These are phyloP conservation scores for Babesia bovis DNA, from an alignment of 169 alveolate genomes.

Conservation along the genomic window DNA sequence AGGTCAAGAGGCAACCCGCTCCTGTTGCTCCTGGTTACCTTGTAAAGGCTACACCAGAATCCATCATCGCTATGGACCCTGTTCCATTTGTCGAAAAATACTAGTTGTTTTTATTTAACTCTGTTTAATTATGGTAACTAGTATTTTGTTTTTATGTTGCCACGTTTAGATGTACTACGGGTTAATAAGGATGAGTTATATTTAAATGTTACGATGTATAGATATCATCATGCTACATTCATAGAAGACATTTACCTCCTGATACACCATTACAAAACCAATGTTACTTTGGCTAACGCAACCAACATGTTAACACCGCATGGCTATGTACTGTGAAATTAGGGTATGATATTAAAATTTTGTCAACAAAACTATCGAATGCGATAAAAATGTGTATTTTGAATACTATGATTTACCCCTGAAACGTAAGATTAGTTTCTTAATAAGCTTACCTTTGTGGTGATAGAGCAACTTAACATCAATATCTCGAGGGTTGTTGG, in stretches of 20 bases:
- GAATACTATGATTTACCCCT: conserved; percentile 6
- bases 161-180: background rate
- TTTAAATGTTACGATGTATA: background rate
- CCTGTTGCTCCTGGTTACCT: conserved; percentile 76
- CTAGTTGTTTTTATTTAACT: conserved; percentile 51
- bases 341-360: background rate
- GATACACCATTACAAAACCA: background rate
- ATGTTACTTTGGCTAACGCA: too few species aligned
- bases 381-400: conserved; percentile 65
- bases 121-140: too few species aligned
- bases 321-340: too few species aligned
- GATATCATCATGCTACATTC: background rate
- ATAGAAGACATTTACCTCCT: background rate
- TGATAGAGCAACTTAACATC: conserved; percentile 84
- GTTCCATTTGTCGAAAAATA: conserved; percentile 77
- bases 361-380: conserved; percentile 12
- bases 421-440: background rate
- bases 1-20: conserved; percentile 72
- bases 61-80: conserved; percentile 75
- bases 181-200: too few species aligned
- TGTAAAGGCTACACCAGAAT: conserved; percentile 73
- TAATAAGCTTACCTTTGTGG: conserved; percentile 28
- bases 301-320: too few species aligned
- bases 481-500: conserved; percentile 82
- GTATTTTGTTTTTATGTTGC: too few species aligned